Conservation (phyloP, 1,284 basidiomycete species). For the Ceratorhiza oryzae-sativae region DNA sequence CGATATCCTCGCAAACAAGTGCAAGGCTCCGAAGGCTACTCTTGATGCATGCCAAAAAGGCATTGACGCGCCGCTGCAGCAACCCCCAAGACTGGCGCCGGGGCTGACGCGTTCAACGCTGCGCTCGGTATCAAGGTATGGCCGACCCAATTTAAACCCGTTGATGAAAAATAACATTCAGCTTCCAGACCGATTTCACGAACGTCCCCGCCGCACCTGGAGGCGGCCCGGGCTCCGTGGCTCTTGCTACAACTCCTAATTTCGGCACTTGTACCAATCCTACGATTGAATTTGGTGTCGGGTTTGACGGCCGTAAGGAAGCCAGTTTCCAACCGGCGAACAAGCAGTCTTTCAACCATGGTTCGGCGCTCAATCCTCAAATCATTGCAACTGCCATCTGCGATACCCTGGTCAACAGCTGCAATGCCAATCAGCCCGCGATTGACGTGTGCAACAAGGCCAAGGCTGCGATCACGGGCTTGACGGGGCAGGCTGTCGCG, state of each 20-base stretch:
- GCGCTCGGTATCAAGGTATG: constrained; percentile 42
- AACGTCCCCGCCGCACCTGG: constrained; percentile 41
- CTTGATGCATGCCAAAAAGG: constrained; percentile 44
- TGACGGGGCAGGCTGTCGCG: background rate
- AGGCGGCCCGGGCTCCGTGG: constrained; percentile 27
- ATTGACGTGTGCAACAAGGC: background rate
- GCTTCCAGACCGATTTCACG: constrained; percentile 42
- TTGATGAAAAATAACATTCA: background rate
- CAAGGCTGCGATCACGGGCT: constrained; percentile 34
- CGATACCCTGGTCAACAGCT: constrained; percentile 40
- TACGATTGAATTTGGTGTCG: constrained; percentile 40
- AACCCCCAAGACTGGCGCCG: constrained; percentile 44
- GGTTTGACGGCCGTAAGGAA: constrained; percentile 42
- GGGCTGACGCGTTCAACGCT: constrained; percentile 48
- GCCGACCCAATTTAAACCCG: background rate
- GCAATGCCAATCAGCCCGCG: constrained; percentile 40
- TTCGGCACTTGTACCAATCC: constrained; percentile 43
- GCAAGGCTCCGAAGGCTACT: constrained; percentile 44
- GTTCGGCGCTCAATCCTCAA: constrained; percentile 34
- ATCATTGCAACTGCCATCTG: constrained; percentile 38
- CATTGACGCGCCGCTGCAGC: constrained; percentile 43
- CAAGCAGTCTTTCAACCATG: constrained; percentile 38
- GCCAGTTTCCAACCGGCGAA: constrained; percentile 42
- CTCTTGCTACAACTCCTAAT: constrained; percentile 30
- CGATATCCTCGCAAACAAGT: constrained; percentile 50